Evolutionary conservation across 768 basidiomycete species (phyloP).

Genomic region (Phaeotremella fagi): DNA sequence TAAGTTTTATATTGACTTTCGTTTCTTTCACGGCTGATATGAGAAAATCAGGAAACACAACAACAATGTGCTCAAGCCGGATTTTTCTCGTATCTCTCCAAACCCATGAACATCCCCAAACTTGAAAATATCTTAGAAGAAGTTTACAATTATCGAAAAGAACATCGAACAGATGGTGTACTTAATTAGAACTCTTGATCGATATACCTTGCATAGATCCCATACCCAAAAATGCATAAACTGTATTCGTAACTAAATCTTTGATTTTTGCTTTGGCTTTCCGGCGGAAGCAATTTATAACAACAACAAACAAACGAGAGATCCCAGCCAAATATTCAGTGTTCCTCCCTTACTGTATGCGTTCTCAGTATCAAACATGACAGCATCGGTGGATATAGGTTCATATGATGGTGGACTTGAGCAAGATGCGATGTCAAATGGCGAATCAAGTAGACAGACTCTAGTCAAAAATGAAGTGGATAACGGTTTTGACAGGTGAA

Average conservation of each 20-base stretch:
- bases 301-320: no score
- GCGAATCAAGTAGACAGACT: constrained; percentile 59
- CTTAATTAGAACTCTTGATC: no score
- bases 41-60: constrained; percentile 13
- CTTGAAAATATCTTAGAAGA: constrained; percentile 6
- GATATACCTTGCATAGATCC: not conserved
- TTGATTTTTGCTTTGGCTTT: no score
- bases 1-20: no score
- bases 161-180: not conserved
- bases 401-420: constrained; percentile 94
- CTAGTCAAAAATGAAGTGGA: constrained; percentile 37
- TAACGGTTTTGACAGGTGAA: constrained; percentile 55
- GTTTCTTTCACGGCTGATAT: no score
- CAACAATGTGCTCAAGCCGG: constrained; percentile 12
- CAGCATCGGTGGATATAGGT: constrained; percentile 62
- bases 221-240: no score
- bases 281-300: no score
- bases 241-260: no score
- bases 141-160: constrained; percentile 8
- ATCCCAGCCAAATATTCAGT: no score
- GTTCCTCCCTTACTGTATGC: not conserved
- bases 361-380: not conserved
- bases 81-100: constrained; percentile 25
- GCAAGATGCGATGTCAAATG: constrained; percentile 52
- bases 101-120: constrained; percentile 29